These are phyloP conservation scores for Vitis rupestris DNA, from an alignment of 164 flowering plant species.

Conservation along the genomic window DNA sequence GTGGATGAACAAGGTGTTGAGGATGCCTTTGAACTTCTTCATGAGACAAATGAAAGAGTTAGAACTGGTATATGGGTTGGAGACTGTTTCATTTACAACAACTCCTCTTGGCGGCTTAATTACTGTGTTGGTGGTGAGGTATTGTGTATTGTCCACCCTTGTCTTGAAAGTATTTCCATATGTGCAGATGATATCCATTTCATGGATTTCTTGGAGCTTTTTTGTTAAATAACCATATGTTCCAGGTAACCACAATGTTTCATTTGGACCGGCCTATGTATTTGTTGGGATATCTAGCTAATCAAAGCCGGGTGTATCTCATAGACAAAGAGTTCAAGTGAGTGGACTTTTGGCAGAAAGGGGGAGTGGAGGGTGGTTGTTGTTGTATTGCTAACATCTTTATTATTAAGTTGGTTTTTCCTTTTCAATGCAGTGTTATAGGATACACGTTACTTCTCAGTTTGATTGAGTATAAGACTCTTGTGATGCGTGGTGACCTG, in stretches of 20 bases:
- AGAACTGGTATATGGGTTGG: slow-evolving; percentile 99
- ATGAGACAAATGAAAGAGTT: slow-evolving; percentile 91
- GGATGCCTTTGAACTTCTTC: slow-evolving; percentile 95
- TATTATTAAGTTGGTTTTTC: neutral
- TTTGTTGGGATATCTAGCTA: slow-evolving; percentile 92
- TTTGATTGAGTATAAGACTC: slow-evolving; percentile 97
- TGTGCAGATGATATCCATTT: neutral
- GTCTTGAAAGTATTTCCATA: slow-evolving; percentile 1
- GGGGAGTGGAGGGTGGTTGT: too few species aligned
- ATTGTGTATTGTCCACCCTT: slow-evolving; percentile 12
- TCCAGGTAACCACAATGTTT: slow-evolving; percentile 96
- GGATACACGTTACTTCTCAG: slow-evolving; percentile 93
- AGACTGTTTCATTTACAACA: slow-evolving; percentile 89
- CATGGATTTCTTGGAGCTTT: slow-evolving; percentile 1
- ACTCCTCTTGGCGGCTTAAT: slow-evolving; percentile 92
- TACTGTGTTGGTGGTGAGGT: slow-evolving; percentile 99
- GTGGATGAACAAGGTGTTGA: slow-evolving; percentile 94
- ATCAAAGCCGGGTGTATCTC: slow-evolving; percentile 91
- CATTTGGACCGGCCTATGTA: slow-evolving; percentile 99
- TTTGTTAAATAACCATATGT: slow-evolving; percentile 3
- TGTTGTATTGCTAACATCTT: neutral
- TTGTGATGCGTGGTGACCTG: slow-evolving; percentile 96
- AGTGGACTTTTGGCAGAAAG: slow-evolving; percentile 27
- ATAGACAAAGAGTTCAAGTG: slow-evolving; percentile 99
- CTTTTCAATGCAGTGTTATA: slow-evolving; percentile 61